Evolutionary conservation across 2,329 filamentous ascomycete genomes (phyloP).

Genomic region (Phyllosticta citribraziliensis): DNA sequence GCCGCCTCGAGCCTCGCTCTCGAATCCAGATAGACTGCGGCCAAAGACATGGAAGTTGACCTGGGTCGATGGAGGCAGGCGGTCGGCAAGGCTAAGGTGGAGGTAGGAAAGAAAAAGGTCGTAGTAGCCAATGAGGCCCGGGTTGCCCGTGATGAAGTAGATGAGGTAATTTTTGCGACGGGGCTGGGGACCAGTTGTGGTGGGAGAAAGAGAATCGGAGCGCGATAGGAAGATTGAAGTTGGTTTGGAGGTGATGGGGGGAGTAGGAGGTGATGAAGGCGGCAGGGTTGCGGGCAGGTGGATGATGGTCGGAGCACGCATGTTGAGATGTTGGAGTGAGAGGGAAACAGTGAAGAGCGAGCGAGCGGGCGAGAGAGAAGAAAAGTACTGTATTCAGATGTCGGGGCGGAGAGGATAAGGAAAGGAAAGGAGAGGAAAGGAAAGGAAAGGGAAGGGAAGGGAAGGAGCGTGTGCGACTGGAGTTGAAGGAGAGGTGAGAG

Average conservation of each 20-base stretch:
- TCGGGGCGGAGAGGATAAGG: background rate
- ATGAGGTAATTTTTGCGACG: conserved; percentile 39
- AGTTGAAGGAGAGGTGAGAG: too few relatives aligned
- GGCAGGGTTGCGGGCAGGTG: background rate
- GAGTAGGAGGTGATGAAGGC: background rate
- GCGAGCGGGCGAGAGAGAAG: background rate
- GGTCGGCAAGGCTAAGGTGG: conserved; percentile 40
- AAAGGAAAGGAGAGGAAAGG: background rate
- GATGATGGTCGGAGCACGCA: background rate
- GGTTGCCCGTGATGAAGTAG: conserved; percentile 69
- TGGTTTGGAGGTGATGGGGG: background rate
- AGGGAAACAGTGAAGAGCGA: background rate
- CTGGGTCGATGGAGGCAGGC: conserved; percentile 9
- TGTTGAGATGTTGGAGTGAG: background rate
- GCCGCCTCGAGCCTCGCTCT: conserved; percentile 22
- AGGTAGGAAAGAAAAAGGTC: conserved; percentile 53
- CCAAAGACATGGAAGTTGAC: conserved; percentile 29
- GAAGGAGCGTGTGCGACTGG: too few relatives aligned
- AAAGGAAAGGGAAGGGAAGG: too few relatives aligned
- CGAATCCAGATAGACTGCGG: conserved; percentile 34
- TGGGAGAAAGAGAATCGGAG: background rate
- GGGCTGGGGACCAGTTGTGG: background rate
- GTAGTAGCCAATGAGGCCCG: conserved; percentile 67
- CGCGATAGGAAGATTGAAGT: background rate
- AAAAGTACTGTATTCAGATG: background rate